Conservation (phyloP, 352 stramenopile genomes). For the Phytophthora fragariae region DNA sequence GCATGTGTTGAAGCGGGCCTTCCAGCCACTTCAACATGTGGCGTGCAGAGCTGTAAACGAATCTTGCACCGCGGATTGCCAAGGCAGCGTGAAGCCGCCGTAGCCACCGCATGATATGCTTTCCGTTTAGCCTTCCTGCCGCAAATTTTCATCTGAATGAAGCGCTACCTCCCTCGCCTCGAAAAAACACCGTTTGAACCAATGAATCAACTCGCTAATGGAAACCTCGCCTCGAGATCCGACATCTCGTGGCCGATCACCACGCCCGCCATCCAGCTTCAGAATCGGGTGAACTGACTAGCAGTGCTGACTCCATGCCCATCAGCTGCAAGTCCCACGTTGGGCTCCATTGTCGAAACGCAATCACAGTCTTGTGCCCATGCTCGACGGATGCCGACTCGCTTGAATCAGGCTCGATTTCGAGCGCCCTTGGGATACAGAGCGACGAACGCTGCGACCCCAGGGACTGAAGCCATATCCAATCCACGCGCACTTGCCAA, state of each 20-base stretch:
- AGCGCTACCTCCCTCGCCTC: neutral
- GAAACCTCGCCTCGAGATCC: constrained; percentile 24
- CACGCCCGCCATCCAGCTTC: neutral
- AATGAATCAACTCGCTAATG: constrained; percentile 30
- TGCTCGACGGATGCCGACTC: constrained; percentile 21
- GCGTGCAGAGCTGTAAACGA: neutral
- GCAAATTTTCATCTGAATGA: constrained; percentile 20
- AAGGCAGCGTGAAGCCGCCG: neutral
- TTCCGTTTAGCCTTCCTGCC: constrained; percentile 13
- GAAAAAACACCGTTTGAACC: constrained; percentile 8
- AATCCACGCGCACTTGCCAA: constrained; percentile 22
- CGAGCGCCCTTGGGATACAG: neutral
- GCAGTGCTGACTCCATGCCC: neutral
- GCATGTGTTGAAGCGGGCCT: constrained; percentile 13
- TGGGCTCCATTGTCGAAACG: constrained; percentile 15
- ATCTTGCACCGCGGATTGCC: neutral
- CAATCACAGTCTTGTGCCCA: constrained; percentile 21
- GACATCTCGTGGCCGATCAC: constrained; percentile 18
- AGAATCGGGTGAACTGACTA: constrained; percentile 18
- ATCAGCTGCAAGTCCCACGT: constrained; percentile 29
- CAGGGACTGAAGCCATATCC: neutral
- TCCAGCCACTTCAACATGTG: constrained; percentile 4
- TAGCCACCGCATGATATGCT: neutral
- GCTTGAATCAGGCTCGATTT: constrained; percentile 31
- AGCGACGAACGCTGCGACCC: neutral